Conservation (phyloP, 108 stramenopile species). For the Skeletonema grethae region DNA sequence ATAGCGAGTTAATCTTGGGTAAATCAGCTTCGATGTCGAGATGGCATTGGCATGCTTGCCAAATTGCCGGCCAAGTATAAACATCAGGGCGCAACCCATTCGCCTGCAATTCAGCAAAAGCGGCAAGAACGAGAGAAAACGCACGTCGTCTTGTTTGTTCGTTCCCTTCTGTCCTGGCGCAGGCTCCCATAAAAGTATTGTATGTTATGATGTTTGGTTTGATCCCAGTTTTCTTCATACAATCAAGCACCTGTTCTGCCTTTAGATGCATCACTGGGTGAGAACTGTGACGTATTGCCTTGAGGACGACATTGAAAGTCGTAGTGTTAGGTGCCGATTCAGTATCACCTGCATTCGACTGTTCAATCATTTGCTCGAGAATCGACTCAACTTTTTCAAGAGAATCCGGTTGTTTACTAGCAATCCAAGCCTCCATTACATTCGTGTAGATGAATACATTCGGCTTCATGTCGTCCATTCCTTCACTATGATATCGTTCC, state of each 20-base stretch:
- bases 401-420: constrained; percentile 34
- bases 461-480: constrained; percentile 49
- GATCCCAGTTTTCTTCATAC: constrained; percentile 45
- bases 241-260: constrained; percentile 56
- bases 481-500: constrained; percentile 45
- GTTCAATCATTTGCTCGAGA: constrained; percentile 37
- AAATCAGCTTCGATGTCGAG: constrained; percentile 34
- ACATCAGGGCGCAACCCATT: constrained; percentile 23
- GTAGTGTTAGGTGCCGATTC: constrained; percentile 36
- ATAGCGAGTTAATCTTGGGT: constrained; percentile 30
- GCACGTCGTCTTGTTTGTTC: constrained; percentile 20
- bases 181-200: constrained; percentile 47
- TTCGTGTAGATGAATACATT: constrained; percentile 60
- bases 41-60: constrained; percentile 39
- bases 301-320: constrained; percentile 42
- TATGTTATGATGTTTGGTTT: constrained; percentile 45
- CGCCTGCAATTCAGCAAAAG: constrained; percentile 21
- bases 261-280: constrained; percentile 23
- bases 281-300: constrained; percentile 41
- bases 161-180: constrained; percentile 23
- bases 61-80: constrained; percentile 49
- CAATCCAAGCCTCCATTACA: constrained; percentile 65
- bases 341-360: constrained; percentile 38
- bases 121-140: constrained; percentile 24
- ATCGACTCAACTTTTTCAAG: constrained; percentile 39